phyloP scores from a whole-genome alignment of 306 rosid genomes.

The Inga laurina region DNA sequence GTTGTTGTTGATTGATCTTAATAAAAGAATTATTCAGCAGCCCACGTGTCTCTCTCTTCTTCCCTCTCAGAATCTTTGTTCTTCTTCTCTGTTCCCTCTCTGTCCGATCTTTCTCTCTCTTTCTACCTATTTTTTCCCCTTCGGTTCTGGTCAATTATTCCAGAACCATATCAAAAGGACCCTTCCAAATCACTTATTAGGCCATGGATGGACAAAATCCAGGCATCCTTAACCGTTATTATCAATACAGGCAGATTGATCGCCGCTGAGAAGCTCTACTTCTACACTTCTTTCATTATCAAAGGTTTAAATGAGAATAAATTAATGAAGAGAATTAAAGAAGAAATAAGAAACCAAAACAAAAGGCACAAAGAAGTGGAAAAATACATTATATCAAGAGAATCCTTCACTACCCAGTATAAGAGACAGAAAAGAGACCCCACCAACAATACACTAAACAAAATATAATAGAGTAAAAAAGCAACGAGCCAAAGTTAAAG shows the following conservation, averaged over 20 bases:
- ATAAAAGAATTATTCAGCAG: too few species aligned
- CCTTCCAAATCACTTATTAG: slow-evolving; percentile 2
- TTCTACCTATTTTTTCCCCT: too few species aligned
- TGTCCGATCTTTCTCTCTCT: too few species aligned
- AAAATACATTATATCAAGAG: background rate
- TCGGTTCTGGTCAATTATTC: too few species aligned
- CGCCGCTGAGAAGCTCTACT: background rate
- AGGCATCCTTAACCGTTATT: background rate
- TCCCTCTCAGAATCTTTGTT: too few species aligned
- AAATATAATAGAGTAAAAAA: background rate
- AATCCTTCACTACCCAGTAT: background rate
- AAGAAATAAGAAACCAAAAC: background rate
- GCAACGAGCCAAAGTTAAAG: background rate
- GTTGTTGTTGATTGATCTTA: too few species aligned
- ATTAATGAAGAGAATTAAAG: background rate
- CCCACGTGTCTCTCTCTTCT: too few species aligned
- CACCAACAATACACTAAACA: background rate
- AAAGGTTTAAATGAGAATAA: background rate
- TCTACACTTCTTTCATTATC: background rate
- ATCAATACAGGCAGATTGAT: background rate
- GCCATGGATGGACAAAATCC: slow-evolving; percentile 15
- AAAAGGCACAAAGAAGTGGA: background rate
- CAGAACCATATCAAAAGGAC: background rate
- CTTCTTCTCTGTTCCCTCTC: too few species aligned
- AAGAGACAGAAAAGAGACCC: background rate